Conservation (phyloP, 192 early-diverging fungal genomes). For the Coemansia aciculifera region DNA sequence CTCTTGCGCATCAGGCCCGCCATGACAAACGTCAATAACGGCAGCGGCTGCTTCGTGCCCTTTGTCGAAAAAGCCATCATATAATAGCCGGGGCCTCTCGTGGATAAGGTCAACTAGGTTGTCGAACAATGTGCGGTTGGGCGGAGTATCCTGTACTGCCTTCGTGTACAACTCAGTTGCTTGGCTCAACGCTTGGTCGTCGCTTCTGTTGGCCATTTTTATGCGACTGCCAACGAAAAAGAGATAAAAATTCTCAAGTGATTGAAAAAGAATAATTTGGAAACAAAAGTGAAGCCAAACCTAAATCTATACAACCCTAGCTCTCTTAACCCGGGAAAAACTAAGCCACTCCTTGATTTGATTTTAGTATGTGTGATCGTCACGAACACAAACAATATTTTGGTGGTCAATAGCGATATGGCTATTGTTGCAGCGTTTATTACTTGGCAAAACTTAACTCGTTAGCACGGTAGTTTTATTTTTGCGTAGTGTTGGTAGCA, state of each 20-base stretch:
- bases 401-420: too few species aligned
- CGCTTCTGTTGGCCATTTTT: conserved; percentile 10
- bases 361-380: too few species aligned
- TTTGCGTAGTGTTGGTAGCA: too few species aligned
- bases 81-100: conserved; percentile 34
- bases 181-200: not conserved
- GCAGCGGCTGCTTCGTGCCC: conserved; percentile 33
- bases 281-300: too few species aligned
- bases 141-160: conserved; percentile 43
- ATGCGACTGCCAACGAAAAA: not conserved
- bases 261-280: not conserved
- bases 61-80: conserved; percentile 34
- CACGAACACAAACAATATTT: too few species aligned
- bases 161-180: conserved; percentile 32
- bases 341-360: too few species aligned
- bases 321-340: too few species aligned
- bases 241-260: not conserved
- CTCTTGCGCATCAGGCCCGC: not conserved
- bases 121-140: conserved; percentile 51
- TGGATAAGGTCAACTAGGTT: conserved; percentile 38
- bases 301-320: too few species aligned
- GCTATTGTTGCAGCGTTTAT: too few species aligned
- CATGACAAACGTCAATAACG: conserved; percentile 30
- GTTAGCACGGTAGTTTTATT: too few species aligned
- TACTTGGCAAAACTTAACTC: too few species aligned